phyloP scores from a whole-genome alignment of 345 rosid genomes.

The Lepidium didymum region DNA sequence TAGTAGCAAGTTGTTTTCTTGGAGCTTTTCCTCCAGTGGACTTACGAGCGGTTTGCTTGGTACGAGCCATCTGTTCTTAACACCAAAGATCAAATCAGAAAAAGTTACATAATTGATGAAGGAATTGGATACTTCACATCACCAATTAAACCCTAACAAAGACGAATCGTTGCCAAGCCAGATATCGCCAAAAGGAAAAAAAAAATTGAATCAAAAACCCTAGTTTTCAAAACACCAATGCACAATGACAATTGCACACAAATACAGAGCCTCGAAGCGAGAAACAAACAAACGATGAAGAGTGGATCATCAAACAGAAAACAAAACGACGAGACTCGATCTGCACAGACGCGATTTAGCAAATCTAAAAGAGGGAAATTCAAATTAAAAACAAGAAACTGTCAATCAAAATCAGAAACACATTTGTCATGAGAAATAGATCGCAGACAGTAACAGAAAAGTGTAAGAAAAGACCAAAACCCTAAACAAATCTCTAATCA shows the following conservation, averaged over 20 bases:
- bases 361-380: not conserved
- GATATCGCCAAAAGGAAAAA: not conserved
- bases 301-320: not conserved
- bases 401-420: not conserved
- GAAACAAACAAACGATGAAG: not conserved
- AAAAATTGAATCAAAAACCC: not conserved
- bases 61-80: conserved; percentile 49
- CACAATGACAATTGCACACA: not conserved
- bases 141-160: not conserved
- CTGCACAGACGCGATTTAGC: not conserved
- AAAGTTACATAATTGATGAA: not conserved
- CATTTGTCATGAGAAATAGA: not conserved
- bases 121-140: too few relatives aligned
- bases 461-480: not conserved
- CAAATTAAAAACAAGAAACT: not conserved
- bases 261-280: not conserved
- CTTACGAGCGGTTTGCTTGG: conserved; percentile 60
- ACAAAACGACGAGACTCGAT: not conserved
- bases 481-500: not conserved
- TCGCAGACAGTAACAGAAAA: not conserved
- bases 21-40: conserved; percentile 63
- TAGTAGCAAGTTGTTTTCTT: conserved; percentile 56
- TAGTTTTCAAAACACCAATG: not conserved
- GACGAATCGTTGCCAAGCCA: not conserved
- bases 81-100: not conserved